Conservation (phyloP, 2,329 filamentous ascomycete species). For the Colletotrichum agaves region DNA sequence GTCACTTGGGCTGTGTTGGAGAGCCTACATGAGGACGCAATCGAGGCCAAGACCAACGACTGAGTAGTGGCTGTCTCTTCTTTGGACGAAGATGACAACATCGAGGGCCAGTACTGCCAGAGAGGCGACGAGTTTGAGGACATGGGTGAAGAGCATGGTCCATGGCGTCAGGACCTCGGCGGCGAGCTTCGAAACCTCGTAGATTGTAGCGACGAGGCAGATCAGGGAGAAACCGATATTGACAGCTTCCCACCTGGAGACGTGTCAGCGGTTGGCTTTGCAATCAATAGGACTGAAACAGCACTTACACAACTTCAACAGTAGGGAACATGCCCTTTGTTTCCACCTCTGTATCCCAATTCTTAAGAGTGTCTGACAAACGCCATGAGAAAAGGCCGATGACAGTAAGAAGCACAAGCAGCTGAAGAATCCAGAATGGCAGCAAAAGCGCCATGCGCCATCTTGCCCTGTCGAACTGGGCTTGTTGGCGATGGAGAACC, state of each 20-base stretch:
- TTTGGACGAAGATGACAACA: constrained; percentile 59
- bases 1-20: neutral
- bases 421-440: constrained; percentile 62
- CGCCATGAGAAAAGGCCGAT: constrained; percentile 65
- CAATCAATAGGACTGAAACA: neutral
- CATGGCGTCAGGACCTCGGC: constrained; percentile 65
- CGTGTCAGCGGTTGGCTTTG: constrained; percentile 10
- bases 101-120: constrained; percentile 61
- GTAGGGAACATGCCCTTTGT: constrained; percentile 51
- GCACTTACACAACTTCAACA: constrained; percentile 63
- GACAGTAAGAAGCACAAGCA: constrained; percentile 56
- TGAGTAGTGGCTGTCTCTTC: constrained; percentile 59
- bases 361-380: constrained; percentile 57
- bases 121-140: constrained; percentile 61
- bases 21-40: constrained; percentile 58
- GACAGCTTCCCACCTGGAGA: constrained; percentile 61
- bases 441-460: constrained; percentile 61
- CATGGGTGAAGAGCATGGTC: constrained; percentile 62
- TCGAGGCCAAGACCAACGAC: constrained; percentile 61
- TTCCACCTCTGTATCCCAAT: constrained; percentile 53
- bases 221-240: constrained; percentile 62
- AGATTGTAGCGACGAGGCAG: constrained; percentile 57
- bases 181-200: constrained; percentile 59
- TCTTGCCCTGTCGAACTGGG: constrained; percentile 61
- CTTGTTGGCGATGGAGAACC: constrained; percentile 60